Evolutionary conservation across 1,284 basidiomycete genomes (phyloP).

Genomic region (Ganoderma sinense): DNA sequence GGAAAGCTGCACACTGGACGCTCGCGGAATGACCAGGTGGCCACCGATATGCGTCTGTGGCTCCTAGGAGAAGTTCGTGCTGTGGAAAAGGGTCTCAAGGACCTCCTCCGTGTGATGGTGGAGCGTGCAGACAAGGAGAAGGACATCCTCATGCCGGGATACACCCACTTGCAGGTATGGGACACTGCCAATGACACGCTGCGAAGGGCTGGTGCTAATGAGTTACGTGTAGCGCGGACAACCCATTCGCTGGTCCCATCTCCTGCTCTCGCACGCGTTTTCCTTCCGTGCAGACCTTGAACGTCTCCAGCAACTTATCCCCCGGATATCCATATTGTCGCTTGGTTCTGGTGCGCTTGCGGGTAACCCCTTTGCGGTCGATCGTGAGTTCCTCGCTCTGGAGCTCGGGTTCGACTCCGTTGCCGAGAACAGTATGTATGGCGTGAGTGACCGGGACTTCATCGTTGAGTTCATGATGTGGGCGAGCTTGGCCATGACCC

Average conservation of each 20-base stretch:
- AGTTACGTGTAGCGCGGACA: conserved; percentile 81
- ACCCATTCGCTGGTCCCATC: conserved; percentile 98
- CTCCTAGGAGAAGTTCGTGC: conserved; percentile 82
- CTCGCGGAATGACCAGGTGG: conserved; percentile 97
- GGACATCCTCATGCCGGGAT: conserved; percentile 92
- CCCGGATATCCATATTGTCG: conserved; percentile 91
- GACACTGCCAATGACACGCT: not conserved
- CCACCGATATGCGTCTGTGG: conserved; percentile 98
- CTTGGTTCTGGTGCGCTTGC: conserved; percentile 95
- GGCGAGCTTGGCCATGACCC: conserved; percentile 91
- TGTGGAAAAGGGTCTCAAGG: conserved; percentile 79
- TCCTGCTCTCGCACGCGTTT: conserved; percentile 94
- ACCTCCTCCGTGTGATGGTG: conserved; percentile 87
- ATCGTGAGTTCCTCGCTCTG: conserved; percentile 87
- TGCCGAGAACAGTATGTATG: conserved; percentile 94
- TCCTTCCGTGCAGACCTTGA: conserved; percentile 91
- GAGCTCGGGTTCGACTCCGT: conserved; percentile 88
- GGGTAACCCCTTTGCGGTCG: conserved; percentile 94
- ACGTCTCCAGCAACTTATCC: conserved; percentile 85
- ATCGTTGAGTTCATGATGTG: conserved; percentile 98
- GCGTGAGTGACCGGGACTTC: conserved; percentile 97
- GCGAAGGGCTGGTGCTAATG: not conserved
- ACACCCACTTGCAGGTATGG: conserved; percentile 93
- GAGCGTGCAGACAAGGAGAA: conserved; percentile 93
- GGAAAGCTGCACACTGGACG: conserved; percentile 97